phyloP scores from a whole-genome alignment of 306 rosid species.

The Vachellia collinsii region DNA sequence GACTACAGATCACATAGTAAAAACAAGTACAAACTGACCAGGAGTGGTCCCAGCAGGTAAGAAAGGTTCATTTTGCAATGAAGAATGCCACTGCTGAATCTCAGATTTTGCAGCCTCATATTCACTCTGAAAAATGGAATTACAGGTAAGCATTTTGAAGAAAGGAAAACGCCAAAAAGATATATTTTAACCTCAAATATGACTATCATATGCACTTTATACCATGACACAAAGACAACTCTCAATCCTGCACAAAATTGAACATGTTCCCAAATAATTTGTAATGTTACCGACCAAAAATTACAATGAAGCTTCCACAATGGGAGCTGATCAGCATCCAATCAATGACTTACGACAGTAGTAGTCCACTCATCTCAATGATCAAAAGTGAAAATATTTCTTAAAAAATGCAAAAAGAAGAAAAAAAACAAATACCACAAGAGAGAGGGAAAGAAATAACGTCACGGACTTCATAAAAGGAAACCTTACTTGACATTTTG shows the following conservation, averaged over 20 bases:
- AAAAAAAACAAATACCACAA: background rate
- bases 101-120: conserved; percentile 80
- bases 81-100: conserved; percentile 86
- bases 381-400: conserved; percentile 17
- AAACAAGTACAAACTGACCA: conserved; percentile 52
- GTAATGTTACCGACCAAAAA: conserved; percentile 5
- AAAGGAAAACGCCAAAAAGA: conserved; percentile 13
- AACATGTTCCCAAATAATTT: conserved; percentile 9
- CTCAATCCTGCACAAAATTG: conserved; percentile 6
- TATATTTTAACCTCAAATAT: conserved; percentile 31
- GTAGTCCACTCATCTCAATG: conserved; percentile 1
- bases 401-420: background rate
- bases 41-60: conserved; percentile 72
- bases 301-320: conserved; percentile 23
- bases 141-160: conserved; percentile 18
- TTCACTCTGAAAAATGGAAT: conserved; percentile 62
- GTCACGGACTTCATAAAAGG: conserved; percentile 22
- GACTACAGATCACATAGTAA: conserved; percentile 21
- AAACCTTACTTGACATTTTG: conserved; percentile 75
- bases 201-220: conserved; percentile 16
- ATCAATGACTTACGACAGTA: conserved; percentile 15
- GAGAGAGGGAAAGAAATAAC: conserved; percentile 25
- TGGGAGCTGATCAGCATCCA: conserved; percentile 17
- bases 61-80: conserved; percentile 70
- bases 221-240: background rate